Base-by-base conservation (phyloP, 176 grass and related monocot species). In the Otatea glauca region DNA sequence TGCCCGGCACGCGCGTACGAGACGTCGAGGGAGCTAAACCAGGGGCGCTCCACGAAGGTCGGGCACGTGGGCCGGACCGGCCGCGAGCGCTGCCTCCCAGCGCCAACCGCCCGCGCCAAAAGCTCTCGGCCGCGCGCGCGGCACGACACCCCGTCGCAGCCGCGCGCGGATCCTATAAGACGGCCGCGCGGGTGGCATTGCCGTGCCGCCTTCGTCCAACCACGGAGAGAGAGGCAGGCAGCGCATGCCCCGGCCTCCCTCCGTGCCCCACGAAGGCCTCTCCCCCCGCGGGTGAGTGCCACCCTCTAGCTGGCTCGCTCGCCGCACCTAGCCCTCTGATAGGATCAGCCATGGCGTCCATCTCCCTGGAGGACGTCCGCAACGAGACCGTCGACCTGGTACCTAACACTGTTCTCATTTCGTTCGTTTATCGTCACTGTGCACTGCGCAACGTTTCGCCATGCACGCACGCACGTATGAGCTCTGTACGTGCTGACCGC, bases 381-480 rank as follows among this genome's bases (percentile, higher is more conserved):
- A 62, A 86, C 72, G 84, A 80, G 39, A 67, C 53, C 29, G 81
- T 87, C 54, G 91, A 96, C 67, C 88, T 96, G 75, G 94, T 96
- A 78, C 45, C 61, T 43, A 6, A 2, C 51, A 54, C 51, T 0
- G 54, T 56, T 56, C 54, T 39, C 3, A 4, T 37, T 55, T 9
- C 48, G 10, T 48, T 10, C 64, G 42, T 42, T 17, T 8, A 12
- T 12, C 75, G 4, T 56, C 53, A 3, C 54, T 11, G 56, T 12
- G 21, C n/a, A 4, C 11, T 12, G 56, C 11, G 7, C 55, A 9
- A 12, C 2, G 21, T 60, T 11, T 11, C 9, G 56, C 56, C 56
- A 11, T 59, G n/a, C 56, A 24, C 10, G n/a, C 8, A 11, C 9
- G 21, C 1, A 59, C 8, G 21, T 4, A 1, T 8, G 56, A 59